phyloP scores from a whole-genome alignment of 2,329 filamentous ascomycete species.

The Aspergillus tubingensis region DNA sequence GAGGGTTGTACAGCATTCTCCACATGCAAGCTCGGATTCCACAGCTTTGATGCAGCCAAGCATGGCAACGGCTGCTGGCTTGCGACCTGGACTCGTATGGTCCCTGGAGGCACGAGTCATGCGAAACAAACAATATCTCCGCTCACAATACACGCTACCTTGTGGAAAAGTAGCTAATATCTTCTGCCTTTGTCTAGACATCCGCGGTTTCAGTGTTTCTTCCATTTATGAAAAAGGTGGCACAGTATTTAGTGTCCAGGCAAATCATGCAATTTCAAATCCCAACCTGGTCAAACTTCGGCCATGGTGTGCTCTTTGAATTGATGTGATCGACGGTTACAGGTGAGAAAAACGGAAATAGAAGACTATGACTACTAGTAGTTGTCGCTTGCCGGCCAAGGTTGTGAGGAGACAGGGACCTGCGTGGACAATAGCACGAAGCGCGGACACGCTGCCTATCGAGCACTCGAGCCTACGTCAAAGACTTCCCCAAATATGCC shows the following conservation, averaged over 20 bases:
- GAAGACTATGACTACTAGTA: neutral
- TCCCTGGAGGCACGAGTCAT: neutral
- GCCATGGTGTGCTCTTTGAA: neutral
- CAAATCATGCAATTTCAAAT: neutral
- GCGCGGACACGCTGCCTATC: slow-evolving; percentile 9
- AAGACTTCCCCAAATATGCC: neutral
- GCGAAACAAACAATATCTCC: neutral
- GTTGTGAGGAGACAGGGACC: neutral
- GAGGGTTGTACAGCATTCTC: neutral
- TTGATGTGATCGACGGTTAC: neutral
- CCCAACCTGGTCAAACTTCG: neutral
- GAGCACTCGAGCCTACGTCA: neutral
- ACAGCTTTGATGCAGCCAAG: neutral
- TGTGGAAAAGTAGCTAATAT: neutral
- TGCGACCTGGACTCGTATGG: neutral
- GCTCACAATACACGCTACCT: neutral
- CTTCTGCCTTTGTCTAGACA: neutral
- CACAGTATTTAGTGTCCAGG: neutral
- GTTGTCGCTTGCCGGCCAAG: neutral
- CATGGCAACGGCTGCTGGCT: neutral
- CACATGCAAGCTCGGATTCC: neutral
- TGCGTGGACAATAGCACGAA: neutral
- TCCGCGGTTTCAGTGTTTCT: neutral
- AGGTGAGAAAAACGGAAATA: neutral
- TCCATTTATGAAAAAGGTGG: neutral